These are phyloP conservation scores for Termitomyces sp. DNA, from an alignment of 768 basidiomycete genomes.

Conservation along the genomic window DNA sequence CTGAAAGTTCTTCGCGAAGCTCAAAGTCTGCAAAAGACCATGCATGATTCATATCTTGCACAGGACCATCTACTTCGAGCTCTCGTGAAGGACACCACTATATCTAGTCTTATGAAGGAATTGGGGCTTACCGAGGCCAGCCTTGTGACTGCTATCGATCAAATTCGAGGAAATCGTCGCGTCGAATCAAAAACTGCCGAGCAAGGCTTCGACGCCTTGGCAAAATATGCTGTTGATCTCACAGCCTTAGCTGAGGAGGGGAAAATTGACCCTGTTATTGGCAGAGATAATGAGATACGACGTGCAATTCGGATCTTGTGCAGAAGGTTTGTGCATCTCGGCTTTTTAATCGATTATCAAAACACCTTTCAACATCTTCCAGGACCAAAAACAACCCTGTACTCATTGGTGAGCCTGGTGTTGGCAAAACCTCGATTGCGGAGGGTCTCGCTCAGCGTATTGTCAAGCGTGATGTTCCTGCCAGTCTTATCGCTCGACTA, in stretches of 20 bases:
- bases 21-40: constrained; percentile 70
- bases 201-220: constrained; percentile 87
- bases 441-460: constrained; percentile 97
- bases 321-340: constrained; percentile 42
- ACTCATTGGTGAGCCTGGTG: constrained; percentile 91
- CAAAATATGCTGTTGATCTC: constrained; percentile 84
- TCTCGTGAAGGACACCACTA: constrained; percentile 66
- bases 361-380: not conserved
- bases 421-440: constrained; percentile 93
- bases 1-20: constrained; percentile 71
- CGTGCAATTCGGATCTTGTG: constrained; percentile 81
- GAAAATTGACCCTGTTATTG: constrained; percentile 94
- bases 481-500: constrained; percentile 63
- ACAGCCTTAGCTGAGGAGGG: constrained; percentile 87
- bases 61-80: constrained; percentile 90
- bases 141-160: constrained; percentile 72
- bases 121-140: constrained; percentile 64
- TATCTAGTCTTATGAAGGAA: constrained; percentile 71
- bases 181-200: constrained; percentile 87
- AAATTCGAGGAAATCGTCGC: constrained; percentile 76
- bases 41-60: constrained; percentile 89
- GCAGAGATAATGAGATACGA: constrained; percentile 89
- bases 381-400: constrained; percentile 98
- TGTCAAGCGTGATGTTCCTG: constrained; percentile 87
- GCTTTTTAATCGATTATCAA: not conserved